Evolutionary conservation across 2,329 filamentous ascomycete genomes (phyloP).

Genomic region (Bipolaris bicolor): DNA sequence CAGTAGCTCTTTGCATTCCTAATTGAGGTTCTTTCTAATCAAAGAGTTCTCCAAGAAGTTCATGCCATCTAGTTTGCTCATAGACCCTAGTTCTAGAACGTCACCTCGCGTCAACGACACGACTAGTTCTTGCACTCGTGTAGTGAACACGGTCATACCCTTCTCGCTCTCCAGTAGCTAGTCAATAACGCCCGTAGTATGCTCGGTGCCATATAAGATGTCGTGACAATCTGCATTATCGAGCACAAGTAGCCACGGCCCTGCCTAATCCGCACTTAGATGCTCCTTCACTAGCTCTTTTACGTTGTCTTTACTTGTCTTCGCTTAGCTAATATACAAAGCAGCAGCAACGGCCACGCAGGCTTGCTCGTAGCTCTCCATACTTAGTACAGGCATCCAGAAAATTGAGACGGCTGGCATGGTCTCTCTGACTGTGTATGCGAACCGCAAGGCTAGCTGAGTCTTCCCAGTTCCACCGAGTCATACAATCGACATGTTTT

Average conservation of each 20-base stretch:
- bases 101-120: slow-evolving; percentile 16
- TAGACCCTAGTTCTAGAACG: slow-evolving; percentile 12
- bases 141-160: slow-evolving; percentile 17
- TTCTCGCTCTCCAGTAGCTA: slow-evolving; percentile 17
- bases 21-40: slow-evolving; percentile 9
- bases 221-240: slow-evolving; percentile 16
- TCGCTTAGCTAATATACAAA: slow-evolving; percentile 19
- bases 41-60: slow-evolving; percentile 11
- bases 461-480: slow-evolving; percentile 45
- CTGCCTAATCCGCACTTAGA: slow-evolving; percentile 22
- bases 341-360: slow-evolving; percentile 16
- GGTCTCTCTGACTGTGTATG: slow-evolving; percentile 29
- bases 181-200: slow-evolving; percentile 16
- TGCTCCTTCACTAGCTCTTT: slow-evolving; percentile 29
- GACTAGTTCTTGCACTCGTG: slow-evolving; percentile 15
- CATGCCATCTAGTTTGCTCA: slow-evolving; percentile 1
- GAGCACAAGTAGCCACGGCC: slow-evolving; percentile 20
- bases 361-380: slow-evolving; percentile 29
- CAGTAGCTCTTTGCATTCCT: slow-evolving; percentile 11
- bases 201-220: slow-evolving; percentile 13
- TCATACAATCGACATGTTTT: slow-evolving; percentile 35
- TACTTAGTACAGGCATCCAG: slow-evolving; percentile 29
- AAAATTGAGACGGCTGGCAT: slow-evolving; percentile 26
- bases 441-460: slow-evolving; percentile 39
- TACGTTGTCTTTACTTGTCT: slow-evolving; percentile 20